These are phyloP conservation scores for Artemisia argyi DNA, from an alignment of 129 eudicot species.

Conservation along the genomic window DNA sequence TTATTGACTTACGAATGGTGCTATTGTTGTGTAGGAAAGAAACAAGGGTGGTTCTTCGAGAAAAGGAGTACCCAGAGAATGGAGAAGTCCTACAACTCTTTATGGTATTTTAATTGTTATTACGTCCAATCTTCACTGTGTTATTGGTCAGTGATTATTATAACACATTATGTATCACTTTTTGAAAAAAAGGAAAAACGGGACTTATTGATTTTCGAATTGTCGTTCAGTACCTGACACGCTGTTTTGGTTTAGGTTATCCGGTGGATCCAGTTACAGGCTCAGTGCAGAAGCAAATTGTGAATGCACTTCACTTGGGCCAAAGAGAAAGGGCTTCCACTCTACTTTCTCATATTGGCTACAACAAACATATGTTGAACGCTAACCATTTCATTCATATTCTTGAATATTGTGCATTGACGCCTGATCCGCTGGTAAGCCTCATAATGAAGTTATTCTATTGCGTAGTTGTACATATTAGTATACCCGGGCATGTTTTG, in stretches of 20 bases:
- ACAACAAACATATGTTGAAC: slow-evolving; percentile 26
- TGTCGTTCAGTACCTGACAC: slow-evolving; percentile 7
- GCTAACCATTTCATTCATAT: slow-evolving; percentile 53
- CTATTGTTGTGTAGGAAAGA: slow-evolving; percentile 33
- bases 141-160: slow-evolving; percentile 14
- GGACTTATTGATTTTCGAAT: not conserved
- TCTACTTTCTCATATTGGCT: slow-evolving; percentile 46
- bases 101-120: slow-evolving; percentile 34
- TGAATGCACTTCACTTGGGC: slow-evolving; percentile 71
- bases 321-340: slow-evolving; percentile 57
- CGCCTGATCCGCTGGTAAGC: slow-evolving; percentile 82
- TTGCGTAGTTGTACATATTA: not conserved
- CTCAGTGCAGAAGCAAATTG: slow-evolving; percentile 42
- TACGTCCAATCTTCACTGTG: slow-evolving; percentile 1
- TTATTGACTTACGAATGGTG: slow-evolving; percentile 13
- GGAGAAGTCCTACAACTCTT: slow-evolving; percentile 33
- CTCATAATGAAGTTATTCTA: not conserved
- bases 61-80: slow-evolving; percentile 16
- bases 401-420: slow-evolving; percentile 61
- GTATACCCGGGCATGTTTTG: not conserved
- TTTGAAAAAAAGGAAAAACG: slow-evolving; percentile 1
- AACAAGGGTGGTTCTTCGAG: slow-evolving; percentile 21
- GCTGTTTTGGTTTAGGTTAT: slow-evolving; percentile 35
- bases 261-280: slow-evolving; percentile 28
- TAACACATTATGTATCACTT: not conserved